These are phyloP conservation scores for Sextonia rubra DNA, from an alignment of 164 flowering plant species.

Conservation along the genomic window DNA sequence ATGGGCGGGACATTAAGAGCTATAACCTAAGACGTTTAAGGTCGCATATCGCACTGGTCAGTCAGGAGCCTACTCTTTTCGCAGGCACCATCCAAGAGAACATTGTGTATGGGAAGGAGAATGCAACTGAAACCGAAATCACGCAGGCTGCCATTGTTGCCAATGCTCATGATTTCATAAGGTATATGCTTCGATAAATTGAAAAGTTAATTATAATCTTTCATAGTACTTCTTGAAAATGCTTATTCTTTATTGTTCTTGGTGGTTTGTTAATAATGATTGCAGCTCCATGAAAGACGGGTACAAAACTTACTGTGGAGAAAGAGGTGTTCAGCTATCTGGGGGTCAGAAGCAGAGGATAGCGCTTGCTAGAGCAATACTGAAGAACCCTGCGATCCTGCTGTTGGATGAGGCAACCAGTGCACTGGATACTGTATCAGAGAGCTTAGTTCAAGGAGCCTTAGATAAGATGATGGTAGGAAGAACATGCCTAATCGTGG, in stretches of 20 bases:
- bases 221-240: not conserved
- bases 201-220: not conserved
- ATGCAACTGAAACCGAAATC: slow-evolving; percentile 21
- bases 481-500: slow-evolving; percentile 33
- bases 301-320: slow-evolving; percentile 49
- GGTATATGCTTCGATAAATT: slow-evolving; percentile 2
- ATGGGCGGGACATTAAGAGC: slow-evolving; percentile 21
- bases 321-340: slow-evolving; percentile 49
- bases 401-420: slow-evolving; percentile 53
- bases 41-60: slow-evolving; percentile 25
- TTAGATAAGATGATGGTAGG: slow-evolving; percentile 44
- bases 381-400: slow-evolving; percentile 45
- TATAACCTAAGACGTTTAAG: slow-evolving; percentile 22
- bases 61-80: slow-evolving; percentile 36
- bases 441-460: slow-evolving; percentile 47
- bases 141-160: slow-evolving; percentile 25
- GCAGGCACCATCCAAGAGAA: slow-evolving; percentile 24
- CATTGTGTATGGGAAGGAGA: slow-evolving; percentile 22
- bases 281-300: slow-evolving; percentile 30
- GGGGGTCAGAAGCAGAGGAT: slow-evolving; percentile 62
- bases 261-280: not conserved
- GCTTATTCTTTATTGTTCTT: not conserved
- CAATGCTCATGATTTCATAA: slow-evolving; percentile 33
- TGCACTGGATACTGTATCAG: slow-evolving; percentile 46
- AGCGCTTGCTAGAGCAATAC: slow-evolving; percentile 47